Base-by-base conservation (phyloP, 108 stramenopile genomes). In the Schizochytrium sp. region DNA sequence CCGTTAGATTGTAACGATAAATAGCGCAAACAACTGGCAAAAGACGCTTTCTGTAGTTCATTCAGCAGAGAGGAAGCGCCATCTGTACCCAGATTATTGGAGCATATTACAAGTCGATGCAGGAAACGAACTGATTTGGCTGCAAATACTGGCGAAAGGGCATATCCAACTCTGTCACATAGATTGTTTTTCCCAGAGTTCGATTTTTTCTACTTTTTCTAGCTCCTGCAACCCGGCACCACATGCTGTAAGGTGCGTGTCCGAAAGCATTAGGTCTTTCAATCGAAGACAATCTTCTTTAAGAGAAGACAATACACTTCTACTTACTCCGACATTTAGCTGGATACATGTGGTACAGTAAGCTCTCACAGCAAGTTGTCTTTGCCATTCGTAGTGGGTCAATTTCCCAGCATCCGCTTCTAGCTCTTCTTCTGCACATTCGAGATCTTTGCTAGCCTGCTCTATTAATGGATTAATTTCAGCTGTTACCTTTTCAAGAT, bases 291-390 rank as follows among this genome's bases (percentile, higher is more conserved):
- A 44, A 8, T 44, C 19, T 38, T 3, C 28, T 69, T 44, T 69
- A 44, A 69, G 19, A 0, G 64, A 69, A 7, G 64, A 7, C 10
- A 69, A 44, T 7, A 69, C 64, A 44, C 19, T 38, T 7, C 64
- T 38, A 15, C 64, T 69, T 44, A 69, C 19, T 44, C 12, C 15
- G 5, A 15, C 7, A 0, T 69, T 38, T 28, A 7, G 7, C 64
- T 12, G 42, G 44, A 13, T 12, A 15, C 64, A 69, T 44, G 5
- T 15, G 7, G 42, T 38, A 15, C 64, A 69, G 64, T 69, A 69
- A 8, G 64, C 64, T 8, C 64, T 12, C 19, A 69, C 64, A 7
- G 64, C 64, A 44, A 69, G 64, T 44, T 69, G 64, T 15, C 64
- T 38, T 44, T 69, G 64, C 64, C 64, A 69, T 15, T 69, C 64